phyloP scores from a whole-genome alignment of 306 rosid species.

The Fragaria iinumae region DNA sequence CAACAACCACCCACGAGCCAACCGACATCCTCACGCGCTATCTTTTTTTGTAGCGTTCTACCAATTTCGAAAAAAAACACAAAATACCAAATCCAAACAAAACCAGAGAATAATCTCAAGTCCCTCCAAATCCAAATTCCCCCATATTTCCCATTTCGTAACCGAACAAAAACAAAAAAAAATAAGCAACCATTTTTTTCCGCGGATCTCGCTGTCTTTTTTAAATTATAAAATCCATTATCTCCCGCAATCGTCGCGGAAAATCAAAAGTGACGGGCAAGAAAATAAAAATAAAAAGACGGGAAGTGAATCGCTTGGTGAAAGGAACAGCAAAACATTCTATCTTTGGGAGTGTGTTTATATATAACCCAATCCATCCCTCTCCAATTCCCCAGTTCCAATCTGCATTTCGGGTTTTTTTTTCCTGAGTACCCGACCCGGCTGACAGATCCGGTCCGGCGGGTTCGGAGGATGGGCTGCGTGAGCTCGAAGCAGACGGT shows the following conservation, averaged over 20 bases:
- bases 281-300: neutral
- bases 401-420: neutral
- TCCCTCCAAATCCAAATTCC: neutral
- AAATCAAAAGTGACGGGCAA: neutral
- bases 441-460: constrained; percentile 26
- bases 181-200: neutral
- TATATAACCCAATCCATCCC: neutral
- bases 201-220: constrained; percentile 57
- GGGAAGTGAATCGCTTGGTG: neutral
- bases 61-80: neutral
- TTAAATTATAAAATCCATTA: constrained; percentile 25
- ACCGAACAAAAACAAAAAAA: neutral
- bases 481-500: constrained; percentile 85
- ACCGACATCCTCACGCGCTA: neutral
- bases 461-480: constrained; percentile 64
- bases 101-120: constrained; percentile 32
- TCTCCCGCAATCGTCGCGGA: constrained; percentile 75
- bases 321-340: constrained; percentile 13
- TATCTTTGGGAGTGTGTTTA: neutral
- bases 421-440: neutral
- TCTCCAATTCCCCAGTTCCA: neutral
- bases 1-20: neutral
- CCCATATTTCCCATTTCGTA: neutral
- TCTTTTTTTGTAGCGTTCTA: neutral
- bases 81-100: constrained; percentile 22